A percentile compares a stretch with the other conserved stretches of the same genome.
phyloP scores from a whole-genome alignment of 805 yeast genomes.

The Monosporozyma solicola region DNA sequence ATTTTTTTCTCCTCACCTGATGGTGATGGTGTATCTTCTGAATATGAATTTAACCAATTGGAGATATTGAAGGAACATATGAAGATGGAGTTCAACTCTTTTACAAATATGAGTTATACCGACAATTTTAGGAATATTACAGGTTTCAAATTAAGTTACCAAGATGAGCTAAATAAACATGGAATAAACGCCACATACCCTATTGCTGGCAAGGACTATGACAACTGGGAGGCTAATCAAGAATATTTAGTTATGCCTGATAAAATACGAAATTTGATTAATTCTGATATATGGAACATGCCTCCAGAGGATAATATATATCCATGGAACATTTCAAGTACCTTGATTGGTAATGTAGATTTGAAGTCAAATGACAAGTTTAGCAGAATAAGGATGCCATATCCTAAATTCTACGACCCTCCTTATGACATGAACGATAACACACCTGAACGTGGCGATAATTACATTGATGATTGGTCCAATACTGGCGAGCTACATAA shows the following conservation, averaged over 20 bases:
- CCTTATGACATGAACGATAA: conserved; percentile 22
- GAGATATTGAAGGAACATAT: conserved; percentile 32
- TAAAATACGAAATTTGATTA: conserved; percentile 39
- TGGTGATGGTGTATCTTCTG: conserved; percentile 28
- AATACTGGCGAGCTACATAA: conserved; percentile 19
- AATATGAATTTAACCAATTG: conserved; percentile 33
- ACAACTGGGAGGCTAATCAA: conserved; percentile 42
- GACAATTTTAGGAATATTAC: conserved; percentile 63
- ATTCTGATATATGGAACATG: conserved; percentile 41
- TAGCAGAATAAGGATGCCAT: conserved; percentile 25
- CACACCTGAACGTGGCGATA: conserved; percentile 21
- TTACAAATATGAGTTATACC: conserved; percentile 37
- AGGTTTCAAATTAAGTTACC: conserved; percentile 60
- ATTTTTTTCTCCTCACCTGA: too few species aligned
- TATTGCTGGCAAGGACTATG: conserved; percentile 36
- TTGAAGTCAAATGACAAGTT: conserved; percentile 14
- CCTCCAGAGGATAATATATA: conserved; percentile 22
- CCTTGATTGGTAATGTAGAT: conserved; percentile 36
- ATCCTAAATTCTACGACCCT: conserved; percentile 27
- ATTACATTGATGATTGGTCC: conserved; percentile 17
- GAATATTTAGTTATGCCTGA: conserved; percentile 53
- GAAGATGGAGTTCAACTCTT: conserved; percentile 25
- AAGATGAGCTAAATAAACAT: conserved; percentile 42
- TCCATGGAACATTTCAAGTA: conserved; percentile 42
- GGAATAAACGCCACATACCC: conserved; percentile 49